Evolutionary conservation across 768 basidiomycete species (phyloP).

Genomic region (Cystofilobasidium ferigula): DNA sequence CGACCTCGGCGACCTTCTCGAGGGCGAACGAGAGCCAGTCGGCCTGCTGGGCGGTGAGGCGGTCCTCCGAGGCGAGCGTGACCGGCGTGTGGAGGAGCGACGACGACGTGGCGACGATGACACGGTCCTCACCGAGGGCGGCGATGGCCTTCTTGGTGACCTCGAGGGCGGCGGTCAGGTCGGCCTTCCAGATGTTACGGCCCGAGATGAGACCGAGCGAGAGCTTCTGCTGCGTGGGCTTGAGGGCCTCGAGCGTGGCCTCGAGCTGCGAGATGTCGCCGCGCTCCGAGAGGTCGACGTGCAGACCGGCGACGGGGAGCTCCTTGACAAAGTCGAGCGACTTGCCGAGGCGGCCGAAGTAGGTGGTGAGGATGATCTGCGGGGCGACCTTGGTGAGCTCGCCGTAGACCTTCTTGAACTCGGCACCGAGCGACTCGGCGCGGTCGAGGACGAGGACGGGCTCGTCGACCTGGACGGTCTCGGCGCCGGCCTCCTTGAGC

Average conservation of each 20-base stretch:
- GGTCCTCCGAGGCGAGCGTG: conserved; percentile 81
- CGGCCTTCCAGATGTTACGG: conserved; percentile 99
- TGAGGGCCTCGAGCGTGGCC: conserved; percentile 66
- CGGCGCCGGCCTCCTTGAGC: conserved; percentile 84
- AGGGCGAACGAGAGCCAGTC: conserved; percentile 98
- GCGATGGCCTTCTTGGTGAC: conserved; percentile 73
- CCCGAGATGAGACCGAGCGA: conserved; percentile 95
- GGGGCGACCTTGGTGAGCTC: conserved; percentile 72
- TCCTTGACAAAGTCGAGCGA: conserved; percentile 80
- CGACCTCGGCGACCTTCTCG: conserved; percentile 88
- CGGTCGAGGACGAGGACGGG: conserved; percentile 87
- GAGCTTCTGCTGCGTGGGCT: conserved; percentile 64
- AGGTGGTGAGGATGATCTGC: conserved; percentile 86
- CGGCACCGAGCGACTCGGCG: conserved; percentile 61
- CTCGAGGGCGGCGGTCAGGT: conserved; percentile 72
- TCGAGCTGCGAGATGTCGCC: conserved; percentile 74
- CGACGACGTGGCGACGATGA: conserved; percentile 89
- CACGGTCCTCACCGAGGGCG: conserved; percentile 64
- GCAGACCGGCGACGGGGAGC: conserved; percentile 84
- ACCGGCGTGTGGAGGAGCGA: conserved; percentile 98
- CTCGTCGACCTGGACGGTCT: conserved; percentile 94
- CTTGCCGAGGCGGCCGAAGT: conserved; percentile 89
- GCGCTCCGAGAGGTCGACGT: conserved; percentile 83
- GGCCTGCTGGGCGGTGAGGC: conserved; percentile 75
- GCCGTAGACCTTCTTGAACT: conserved; percentile 69